phyloP scores from a whole-genome alignment of 202 grass and related monocot genomes.

The Zoysia matrella region DNA sequence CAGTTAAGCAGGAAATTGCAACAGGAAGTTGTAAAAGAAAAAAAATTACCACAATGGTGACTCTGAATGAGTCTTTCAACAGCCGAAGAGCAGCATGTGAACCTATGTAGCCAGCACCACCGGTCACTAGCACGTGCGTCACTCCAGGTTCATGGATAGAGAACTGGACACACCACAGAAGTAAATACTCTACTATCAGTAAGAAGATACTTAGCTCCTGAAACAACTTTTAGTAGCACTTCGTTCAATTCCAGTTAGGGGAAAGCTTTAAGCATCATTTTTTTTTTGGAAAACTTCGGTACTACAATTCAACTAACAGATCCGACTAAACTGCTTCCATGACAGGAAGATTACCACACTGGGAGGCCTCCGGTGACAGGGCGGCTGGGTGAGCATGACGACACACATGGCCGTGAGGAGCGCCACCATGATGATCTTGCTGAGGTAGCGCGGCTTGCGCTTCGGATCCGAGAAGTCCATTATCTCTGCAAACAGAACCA shows the following conservation, averaged over 20 bases:
- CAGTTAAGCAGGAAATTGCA: not conserved
- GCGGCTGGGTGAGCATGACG: constrained; percentile 80
- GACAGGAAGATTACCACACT: constrained; percentile 55
- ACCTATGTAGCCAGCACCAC: constrained; percentile 88
- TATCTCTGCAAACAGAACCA: constrained; percentile 58
- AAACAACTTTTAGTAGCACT: not conserved
- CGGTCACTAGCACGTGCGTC: constrained; percentile 86
- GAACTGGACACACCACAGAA: constrained; percentile 56
- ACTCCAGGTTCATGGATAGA: constrained; percentile 72
- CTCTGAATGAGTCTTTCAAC: constrained; percentile 83
- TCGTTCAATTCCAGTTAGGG: not conserved
- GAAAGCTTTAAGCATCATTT: not conserved
- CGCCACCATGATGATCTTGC: constrained; percentile 70
- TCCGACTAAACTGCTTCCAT: not conserved
- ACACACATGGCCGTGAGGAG: constrained; percentile 84
- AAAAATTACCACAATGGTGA: constrained; percentile 85
- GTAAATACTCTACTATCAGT: not conserved
- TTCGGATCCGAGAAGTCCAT: constrained; percentile 92
- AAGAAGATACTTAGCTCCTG: not conserved
- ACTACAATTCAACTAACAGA: not conserved
- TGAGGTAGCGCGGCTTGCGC: constrained; percentile 66
- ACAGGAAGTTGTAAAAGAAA: not conserved
- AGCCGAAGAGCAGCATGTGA: constrained; percentile 80
- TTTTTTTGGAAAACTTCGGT: not conserved
- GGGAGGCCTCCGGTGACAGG: constrained; percentile 52